Base-by-base conservation (phyloP, 495 filamentous ascomycete species). In the Halenospora varia region DNA sequence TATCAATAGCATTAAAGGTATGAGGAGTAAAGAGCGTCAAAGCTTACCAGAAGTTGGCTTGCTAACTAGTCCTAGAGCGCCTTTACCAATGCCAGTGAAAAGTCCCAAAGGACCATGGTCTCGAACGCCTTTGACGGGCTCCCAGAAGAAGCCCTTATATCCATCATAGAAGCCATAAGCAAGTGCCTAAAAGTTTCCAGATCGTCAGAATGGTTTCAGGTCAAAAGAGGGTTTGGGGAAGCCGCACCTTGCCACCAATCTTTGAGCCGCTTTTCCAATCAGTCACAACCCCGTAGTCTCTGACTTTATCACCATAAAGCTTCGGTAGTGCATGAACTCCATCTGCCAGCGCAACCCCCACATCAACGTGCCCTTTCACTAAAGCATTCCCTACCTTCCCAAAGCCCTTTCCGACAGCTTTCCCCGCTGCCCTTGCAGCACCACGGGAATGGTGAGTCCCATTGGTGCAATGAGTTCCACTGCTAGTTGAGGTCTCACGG, bases 231-330 rank as follows among this genome's bases (percentile, higher is more conserved):
- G 11, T 4, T 4, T 9, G 3, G n/a, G 48, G 15, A 17, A n/a
- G 25, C 15, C 58, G 15, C 42, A 75, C 70, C 56, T 74, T 73
- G 19, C 75, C 73, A 17, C 76, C 76, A 23, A 70, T 70, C 49
- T 73, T 74, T 6, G 81, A 59, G 0, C 83, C 80, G 56, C 74
- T 82, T 57, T 79, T 70, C 19, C 84, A 48, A 24, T 79, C 81
- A 2, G 75, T 81, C 0, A 89, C 79, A 54, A 78, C 80, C 15
- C 82, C 77, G 1, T 68, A 67, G 18, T 73, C 70, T 41, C 75
- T 71, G 2, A 88, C 80, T 55, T 76, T 71, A 47, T 83, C 82
- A 19, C 83, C 75, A 47, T 85, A 86, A 2, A 87, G 63, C 50
- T 77, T 79, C 0, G 84, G 83, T 2, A 77, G 75, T 61, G 86